A percentile compares a stretch with the other conserved stretches of the same genome.
These are phyloP conservation scores for Allium sativum DNA, from an alignment of 106 monocot species.

Conservation along the genomic window DNA sequence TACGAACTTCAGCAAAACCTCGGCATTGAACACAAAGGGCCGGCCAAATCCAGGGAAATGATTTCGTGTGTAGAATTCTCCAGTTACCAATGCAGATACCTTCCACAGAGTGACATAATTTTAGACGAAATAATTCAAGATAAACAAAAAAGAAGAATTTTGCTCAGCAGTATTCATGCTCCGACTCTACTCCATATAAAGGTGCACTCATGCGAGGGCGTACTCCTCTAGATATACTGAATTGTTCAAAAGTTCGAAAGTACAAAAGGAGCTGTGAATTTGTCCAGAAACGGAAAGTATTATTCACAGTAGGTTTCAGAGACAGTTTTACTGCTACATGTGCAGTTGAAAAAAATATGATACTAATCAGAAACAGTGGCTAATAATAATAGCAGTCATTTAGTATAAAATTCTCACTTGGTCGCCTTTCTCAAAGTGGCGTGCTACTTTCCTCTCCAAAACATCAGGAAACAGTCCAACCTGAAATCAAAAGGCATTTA, in stretches of 20 bases:
- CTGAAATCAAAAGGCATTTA: constrained; percentile 25
- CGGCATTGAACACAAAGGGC: constrained; percentile 83
- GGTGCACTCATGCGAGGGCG: too few species aligned
- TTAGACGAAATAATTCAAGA: not conserved
- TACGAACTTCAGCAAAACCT: constrained; percentile 86
- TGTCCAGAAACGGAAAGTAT: too few species aligned
- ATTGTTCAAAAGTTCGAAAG: too few species aligned
- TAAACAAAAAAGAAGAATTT: not conserved
- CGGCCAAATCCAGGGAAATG: constrained; percentile 97
- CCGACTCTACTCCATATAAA: too few species aligned
- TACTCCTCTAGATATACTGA: too few species aligned
- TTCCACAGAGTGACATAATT: constrained; percentile 10
- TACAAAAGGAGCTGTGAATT: too few species aligned
- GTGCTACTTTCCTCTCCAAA: constrained; percentile 61
- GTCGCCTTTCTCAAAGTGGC: constrained; percentile 78
- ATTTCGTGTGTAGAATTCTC: constrained; percentile 91
- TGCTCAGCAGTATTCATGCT: too few species aligned
- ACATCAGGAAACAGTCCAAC: constrained; percentile 96
- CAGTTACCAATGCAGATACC: constrained; percentile 89
- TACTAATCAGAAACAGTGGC: too few species aligned
- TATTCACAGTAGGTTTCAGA: too few species aligned
- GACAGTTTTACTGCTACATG: too few species aligned
- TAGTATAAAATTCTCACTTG: constrained; percentile 20
- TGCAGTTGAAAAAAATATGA: too few species aligned
- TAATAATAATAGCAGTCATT: too few species aligned